Base-by-base conservation (phyloP, 2,329 filamentous ascomycete genomes). In the Penicillium occitanis region DNA sequence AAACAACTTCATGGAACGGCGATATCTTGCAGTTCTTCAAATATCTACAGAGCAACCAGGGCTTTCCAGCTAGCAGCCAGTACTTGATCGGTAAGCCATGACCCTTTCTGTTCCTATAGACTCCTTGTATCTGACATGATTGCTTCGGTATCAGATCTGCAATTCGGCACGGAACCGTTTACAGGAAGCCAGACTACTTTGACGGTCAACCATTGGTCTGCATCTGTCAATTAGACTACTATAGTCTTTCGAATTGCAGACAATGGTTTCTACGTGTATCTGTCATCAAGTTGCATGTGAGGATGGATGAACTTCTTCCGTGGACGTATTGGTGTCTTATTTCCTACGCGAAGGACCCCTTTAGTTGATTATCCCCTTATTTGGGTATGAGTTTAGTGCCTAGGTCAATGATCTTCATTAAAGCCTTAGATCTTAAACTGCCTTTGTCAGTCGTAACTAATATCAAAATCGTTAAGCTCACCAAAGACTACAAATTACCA, bases 101-200 rank as follows among this genome's bases (percentile, higher is more conserved):
- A 80, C 66, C 19, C 42, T n/a, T 44, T 42, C 7, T 48, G 13
- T 19, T 14, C 50, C 6, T n/a, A 64, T 28, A 46, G 14, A 42
- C n/a, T 5, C 11, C 5, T 53, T 33, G 11, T 19, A 30, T n/a
- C 61, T 64, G 25, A 64, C 40, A 48, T 58, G 30, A 42, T 2
- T 51, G n/a, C 33, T 46, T 44, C 35, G 5, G 35, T 19, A 8
- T 6, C 57, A 71, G 70, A 67, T 25, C n/a, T 71, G 19, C 69
- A 71, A 63, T 84, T 84, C 13, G 85, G 86, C 6, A 87, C 85
- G 2, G 85, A 87, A 77, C 81, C 85, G 2, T 87, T 87, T 69
- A 80, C 79, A 66, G 85, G 85, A 65, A 79, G 70, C 46, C 77
- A 83, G 61, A 82, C 80, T 68, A 76, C 80, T 2, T 62, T 72